Conservation (phyloP, 1,139 yeast species). For the Petasospora fabianii region DNA sequence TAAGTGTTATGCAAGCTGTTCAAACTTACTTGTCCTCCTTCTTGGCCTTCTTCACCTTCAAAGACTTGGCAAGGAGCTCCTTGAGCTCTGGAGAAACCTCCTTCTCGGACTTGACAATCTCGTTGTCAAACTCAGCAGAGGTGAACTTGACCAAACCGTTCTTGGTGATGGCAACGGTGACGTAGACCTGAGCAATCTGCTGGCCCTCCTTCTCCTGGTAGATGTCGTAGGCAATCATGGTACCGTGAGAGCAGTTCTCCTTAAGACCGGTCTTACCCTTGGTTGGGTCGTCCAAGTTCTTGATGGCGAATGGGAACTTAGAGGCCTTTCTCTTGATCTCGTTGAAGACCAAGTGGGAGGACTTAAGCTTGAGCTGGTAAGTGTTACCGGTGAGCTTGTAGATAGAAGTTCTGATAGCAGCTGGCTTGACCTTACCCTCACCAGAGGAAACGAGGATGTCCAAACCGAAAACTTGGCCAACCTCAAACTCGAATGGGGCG, state of each 20-base stretch:
- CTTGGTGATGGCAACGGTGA: constrained; percentile 74
- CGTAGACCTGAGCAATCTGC: constrained; percentile 67
- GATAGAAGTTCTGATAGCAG: constrained; percentile 63
- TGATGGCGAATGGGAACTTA: constrained; percentile 67
- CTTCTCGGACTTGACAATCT: constrained; percentile 55
- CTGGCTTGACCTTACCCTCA: constrained; percentile 64
- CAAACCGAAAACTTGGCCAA: constrained; percentile 75
- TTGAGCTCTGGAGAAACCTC: constrained; percentile 48
- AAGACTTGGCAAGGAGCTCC: constrained; percentile 52
- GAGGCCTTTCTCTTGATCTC: constrained; percentile 68
- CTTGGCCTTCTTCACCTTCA: constrained; percentile 52
- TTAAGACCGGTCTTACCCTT: constrained; percentile 74
- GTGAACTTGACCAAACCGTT: constrained; percentile 69
- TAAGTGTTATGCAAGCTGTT: not conserved
- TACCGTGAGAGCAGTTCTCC: constrained; percentile 69
- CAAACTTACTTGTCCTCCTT: constrained; percentile 21
- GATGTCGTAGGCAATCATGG: constrained; percentile 67
- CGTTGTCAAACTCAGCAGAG: constrained; percentile 45
- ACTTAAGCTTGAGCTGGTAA: constrained; percentile 68
- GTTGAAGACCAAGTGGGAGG: constrained; percentile 64
- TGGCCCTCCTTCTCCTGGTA: constrained; percentile 68
- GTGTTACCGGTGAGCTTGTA: constrained; percentile 70
- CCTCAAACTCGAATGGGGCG: constrained; percentile 65
- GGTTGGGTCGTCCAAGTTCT: constrained; percentile 65
- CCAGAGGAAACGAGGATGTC: constrained; percentile 67